Conservation (phyloP, 169 alveolate genomes). For the Blepharisma undulans region DNA sequence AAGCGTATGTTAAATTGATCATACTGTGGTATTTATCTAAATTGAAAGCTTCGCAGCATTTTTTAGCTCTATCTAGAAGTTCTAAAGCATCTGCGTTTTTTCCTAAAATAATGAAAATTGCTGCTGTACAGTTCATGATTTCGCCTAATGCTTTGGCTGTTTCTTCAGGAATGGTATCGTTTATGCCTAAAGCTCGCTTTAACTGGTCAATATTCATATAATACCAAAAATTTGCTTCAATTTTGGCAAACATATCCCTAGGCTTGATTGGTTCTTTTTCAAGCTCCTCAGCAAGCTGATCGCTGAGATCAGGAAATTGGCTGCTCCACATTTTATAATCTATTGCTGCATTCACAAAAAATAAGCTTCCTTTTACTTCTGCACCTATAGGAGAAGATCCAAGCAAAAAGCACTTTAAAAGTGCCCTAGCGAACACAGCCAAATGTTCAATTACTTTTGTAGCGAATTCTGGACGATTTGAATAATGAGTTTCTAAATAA, state of each 20-base stretch:
- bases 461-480: not conserved
- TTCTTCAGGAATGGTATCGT: not conserved
- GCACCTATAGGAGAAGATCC: not conserved
- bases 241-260: not conserved
- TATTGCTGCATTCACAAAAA: constrained; percentile 35
- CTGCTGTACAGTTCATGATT: not conserved
- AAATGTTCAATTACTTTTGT: not conserved
- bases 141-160: constrained; percentile 11
- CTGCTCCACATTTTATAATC: constrained; percentile 26
- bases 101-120: constrained; percentile 31
- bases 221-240: constrained; percentile 26
- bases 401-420: not conserved
- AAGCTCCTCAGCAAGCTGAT: not conserved
- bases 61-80: not conserved
- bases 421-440: constrained; percentile 19
- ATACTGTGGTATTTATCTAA: not conserved
- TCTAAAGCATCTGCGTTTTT: constrained; percentile 10
- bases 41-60: not conserved
- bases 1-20: constrained; percentile 5
- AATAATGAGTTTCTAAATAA: not conserved
- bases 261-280: not conserved
- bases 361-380: constrained; percentile 10
- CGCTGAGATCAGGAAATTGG: not conserved
- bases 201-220: not conserved
- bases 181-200: not conserved